Percentiles rank a stretch among this genome's conserved stretches.
These are phyloP conservation scores for Ogataea saltuana DNA, from an alignment of 805 yeast genomes.

Conservation along the genomic window DNA sequence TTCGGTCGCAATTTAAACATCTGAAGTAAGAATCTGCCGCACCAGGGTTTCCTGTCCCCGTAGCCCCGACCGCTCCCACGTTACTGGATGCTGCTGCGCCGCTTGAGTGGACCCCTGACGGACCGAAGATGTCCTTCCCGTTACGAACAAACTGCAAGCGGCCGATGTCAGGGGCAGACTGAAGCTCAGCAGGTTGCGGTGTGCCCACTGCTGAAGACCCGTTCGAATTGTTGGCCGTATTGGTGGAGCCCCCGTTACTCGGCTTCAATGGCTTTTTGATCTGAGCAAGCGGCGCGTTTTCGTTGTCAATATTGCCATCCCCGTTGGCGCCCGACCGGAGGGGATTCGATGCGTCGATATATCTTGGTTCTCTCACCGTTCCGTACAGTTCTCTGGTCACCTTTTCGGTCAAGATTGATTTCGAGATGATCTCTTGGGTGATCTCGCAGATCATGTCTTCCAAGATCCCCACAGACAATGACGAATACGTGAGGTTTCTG, in stretches of 20 bases:
- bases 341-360: constrained; percentile 22
- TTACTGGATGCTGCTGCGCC: constrained; percentile 14
- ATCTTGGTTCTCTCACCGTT: constrained; percentile 26
- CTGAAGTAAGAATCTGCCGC: constrained; percentile 54
- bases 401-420: constrained; percentile 34
- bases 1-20: constrained; percentile 81
- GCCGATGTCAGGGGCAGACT: constrained; percentile 31
- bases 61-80: constrained; percentile 9
- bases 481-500: constrained; percentile 29
- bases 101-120: constrained; percentile 11
- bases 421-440: constrained; percentile 35
- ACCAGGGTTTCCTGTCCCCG: constrained; percentile 8
- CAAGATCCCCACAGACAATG: constrained; percentile 33
- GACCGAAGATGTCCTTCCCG: constrained; percentile 35
- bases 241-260: constrained; percentile 12
- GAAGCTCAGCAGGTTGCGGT: constrained; percentile 24
- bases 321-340: constrained; percentile 7
- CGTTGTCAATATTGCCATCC: constrained; percentile 8
- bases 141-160: constrained; percentile 29
- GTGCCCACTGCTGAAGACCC: constrained; percentile 24
- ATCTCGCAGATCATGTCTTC: constrained; percentile 38
- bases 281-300: constrained; percentile 14
- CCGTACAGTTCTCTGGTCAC: constrained; percentile 35
- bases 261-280: constrained; percentile 15
- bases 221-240: constrained; percentile 12